Conservation (phyloP, 139 green algal species). For the Choricystis sp. region DNA sequence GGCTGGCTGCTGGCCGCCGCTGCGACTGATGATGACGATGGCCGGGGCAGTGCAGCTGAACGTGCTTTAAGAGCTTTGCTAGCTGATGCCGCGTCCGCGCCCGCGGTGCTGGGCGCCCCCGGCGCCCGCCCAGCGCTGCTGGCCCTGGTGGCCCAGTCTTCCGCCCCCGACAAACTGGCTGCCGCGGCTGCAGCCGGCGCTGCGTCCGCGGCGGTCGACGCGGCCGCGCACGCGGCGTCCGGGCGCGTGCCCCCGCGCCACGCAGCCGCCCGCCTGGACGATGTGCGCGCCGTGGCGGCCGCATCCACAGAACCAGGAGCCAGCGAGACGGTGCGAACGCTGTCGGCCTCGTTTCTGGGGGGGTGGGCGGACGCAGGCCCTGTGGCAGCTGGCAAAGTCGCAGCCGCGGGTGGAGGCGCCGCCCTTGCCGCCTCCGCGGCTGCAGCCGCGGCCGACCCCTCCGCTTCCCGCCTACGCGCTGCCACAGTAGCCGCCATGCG, state of each 20-base stretch:
- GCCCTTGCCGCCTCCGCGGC: neutral
- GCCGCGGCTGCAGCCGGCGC: too few species aligned
- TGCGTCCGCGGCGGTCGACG: too few species aligned
- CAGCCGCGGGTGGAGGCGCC: too few species aligned
- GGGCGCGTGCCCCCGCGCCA: neutral
- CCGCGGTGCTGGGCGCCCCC: neutral
- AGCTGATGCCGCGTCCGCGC: neutral
- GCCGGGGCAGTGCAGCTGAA: neutral
- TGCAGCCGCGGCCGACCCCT: neutral
- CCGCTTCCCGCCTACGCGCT: neutral
- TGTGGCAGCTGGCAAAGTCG: neutral
- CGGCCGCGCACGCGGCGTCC: too few species aligned
- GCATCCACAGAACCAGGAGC: too few species aligned
- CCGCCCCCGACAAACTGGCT: neutral
- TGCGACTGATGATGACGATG: too few species aligned
- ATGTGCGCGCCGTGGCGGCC: too few species aligned
- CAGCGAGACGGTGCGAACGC: too few species aligned
- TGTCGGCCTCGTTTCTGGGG: too few species aligned
- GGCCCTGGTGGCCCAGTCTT: neutral
- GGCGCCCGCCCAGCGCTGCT: neutral
- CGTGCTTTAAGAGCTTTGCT: neutral
- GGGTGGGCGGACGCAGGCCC: neutral
- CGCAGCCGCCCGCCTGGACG: too few species aligned
- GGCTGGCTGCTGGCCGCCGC: neutral
- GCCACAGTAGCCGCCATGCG: neutral